Percentiles rank a stretch among this genome's conserved stretches.
These are phyloP conservation scores for Taphrina populina DNA, from an alignment of 1,139 yeast genomes.

Conservation along the genomic window DNA sequence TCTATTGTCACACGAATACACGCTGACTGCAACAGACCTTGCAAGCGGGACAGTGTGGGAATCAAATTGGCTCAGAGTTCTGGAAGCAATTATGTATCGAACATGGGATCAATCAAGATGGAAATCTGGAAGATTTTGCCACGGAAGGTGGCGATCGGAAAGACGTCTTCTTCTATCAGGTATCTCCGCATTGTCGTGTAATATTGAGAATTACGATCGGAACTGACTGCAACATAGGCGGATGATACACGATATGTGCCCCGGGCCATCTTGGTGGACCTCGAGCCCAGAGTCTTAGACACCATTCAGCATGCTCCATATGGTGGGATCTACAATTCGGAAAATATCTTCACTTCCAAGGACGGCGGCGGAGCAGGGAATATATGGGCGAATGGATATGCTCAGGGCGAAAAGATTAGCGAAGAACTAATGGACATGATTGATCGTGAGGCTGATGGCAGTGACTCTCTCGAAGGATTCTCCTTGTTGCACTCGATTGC, in stretches of 20 bases:
- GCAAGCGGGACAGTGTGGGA: slow-evolving; percentile 88
- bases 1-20: neutral
- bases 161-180: slow-evolving; percentile 71
- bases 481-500: slow-evolving; percentile 95
- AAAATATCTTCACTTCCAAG: slow-evolving; percentile 74
- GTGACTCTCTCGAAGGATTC: slow-evolving; percentile 87
- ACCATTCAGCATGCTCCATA: slow-evolving; percentile 52
- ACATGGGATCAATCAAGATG: slow-evolving; percentile 81
- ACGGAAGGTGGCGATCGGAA: slow-evolving; percentile 66
- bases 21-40: slow-evolving; percentile 47
- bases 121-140: slow-evolving; percentile 50
- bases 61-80: slow-evolving; percentile 88
- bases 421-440: slow-evolving; percentile 78
- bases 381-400: slow-evolving; percentile 90
- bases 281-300: slow-evolving; percentile 68
- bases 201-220: neutral
- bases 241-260: slow-evolving; percentile 83
- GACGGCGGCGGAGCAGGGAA: slow-evolving; percentile 93
- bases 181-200: neutral
- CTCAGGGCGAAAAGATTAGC: slow-evolving; percentile 65
- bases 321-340: slow-evolving; percentile 75
- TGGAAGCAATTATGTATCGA: slow-evolving; percentile 89
- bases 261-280: slow-evolving; percentile 75
- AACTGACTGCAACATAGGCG: slow-evolving; percentile 46
- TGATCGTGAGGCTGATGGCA: slow-evolving; percentile 85